Base-by-base conservation (phyloP, 2,329 filamentous ascomycete genomes). In the Neofusicoccum sp. region DNA sequence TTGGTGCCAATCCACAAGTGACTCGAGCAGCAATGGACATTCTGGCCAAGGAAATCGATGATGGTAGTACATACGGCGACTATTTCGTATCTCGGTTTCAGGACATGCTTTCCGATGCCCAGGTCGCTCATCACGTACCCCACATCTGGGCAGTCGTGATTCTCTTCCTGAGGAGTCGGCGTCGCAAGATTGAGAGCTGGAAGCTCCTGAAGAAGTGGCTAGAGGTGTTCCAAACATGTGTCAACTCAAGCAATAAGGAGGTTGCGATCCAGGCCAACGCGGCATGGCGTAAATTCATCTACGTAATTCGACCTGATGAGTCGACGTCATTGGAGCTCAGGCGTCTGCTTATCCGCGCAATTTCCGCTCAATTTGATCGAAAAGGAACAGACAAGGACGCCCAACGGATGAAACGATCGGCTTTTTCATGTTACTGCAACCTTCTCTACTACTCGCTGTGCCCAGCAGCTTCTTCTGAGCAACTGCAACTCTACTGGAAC, bases 131-230 rank as follows among this genome's bases (percentile, higher is more conserved):
- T 0, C 80, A 85, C 40, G 92, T 96, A 0, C 93, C 95, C 5
- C 89, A 92, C 65, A 90, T 98, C 24, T 98, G 93, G 93, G 89
- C 89, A 62, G 84, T 91, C 36, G 80, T 96, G 2, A 85, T 93
- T 6, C 81, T 96, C 1, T 86, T 96, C 60, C 79, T 97, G 49
- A 86, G 89, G 58, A 79, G 75, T 63, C 76, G 86, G 76, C 74
- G 86, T 72, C 65, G 80, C 79, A 69, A 86, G 78, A 65, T 87
- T 71, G 77, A 84, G 28, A 73, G 78, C 38, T 98, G 93, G 90
- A 81, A 87, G 33, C 85, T 89, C 68, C 86, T 91, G 64, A 83
- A 81, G 30, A 80, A 84, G 5, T 97, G 91, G 89, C 79, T 97
- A 6, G 82, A 83, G 33, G 82, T 96, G 8, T 87, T 96, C 16